Evolutionary conservation across 208 protist genomes (phyloP).

Genomic region (Leishmania arabica): DNA sequence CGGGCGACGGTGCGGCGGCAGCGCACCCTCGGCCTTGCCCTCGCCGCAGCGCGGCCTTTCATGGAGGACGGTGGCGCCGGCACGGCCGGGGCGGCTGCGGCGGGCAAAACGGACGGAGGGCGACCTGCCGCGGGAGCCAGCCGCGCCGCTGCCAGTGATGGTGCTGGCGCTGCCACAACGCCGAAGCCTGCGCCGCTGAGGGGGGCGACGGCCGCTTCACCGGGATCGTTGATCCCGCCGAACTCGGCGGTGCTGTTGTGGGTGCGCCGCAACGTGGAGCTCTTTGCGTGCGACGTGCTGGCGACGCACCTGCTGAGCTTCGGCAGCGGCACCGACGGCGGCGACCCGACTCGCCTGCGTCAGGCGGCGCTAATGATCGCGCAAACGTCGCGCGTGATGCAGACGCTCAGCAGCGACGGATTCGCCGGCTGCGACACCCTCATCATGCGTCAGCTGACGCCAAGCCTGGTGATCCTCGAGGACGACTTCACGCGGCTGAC

Average conservation of each 20-base stretch:
- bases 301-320: slow-evolving; percentile 75
- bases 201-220: background rate
- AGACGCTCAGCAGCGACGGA: slow-evolving; percentile 48
- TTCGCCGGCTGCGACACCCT: slow-evolving; percentile 77
- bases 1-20: slow-evolving; percentile 64
- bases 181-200: background rate
- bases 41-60: slow-evolving; percentile 19
- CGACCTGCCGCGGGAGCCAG: background rate
- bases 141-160: background rate
- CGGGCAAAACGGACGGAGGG: background rate
- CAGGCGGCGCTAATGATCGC: slow-evolving; percentile 65
- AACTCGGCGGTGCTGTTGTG: slow-evolving; percentile 79
- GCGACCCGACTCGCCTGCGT: slow-evolving; percentile 74
- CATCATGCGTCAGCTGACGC: slow-evolving; percentile 66
- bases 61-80: slow-evolving; percentile 15
- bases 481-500: slow-evolving; percentile 67
- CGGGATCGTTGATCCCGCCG: slow-evolving; percentile 44
- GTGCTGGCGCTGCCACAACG: background rate
- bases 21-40: slow-evolving; percentile 55
- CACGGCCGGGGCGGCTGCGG: background rate
- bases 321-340: slow-evolving; percentile 74
- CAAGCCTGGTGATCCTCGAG: slow-evolving; percentile 73
- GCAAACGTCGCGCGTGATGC: slow-evolving; percentile 64
- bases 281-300: slow-evolving; percentile 71
- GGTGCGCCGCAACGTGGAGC: slow-evolving; percentile 71